A percentile compares a stretch with the other conserved stretches of the same genome.
phyloP scores from a whole-genome alignment of 2,329 filamentous ascomycete species.

The Ascochyta pisi region DNA sequence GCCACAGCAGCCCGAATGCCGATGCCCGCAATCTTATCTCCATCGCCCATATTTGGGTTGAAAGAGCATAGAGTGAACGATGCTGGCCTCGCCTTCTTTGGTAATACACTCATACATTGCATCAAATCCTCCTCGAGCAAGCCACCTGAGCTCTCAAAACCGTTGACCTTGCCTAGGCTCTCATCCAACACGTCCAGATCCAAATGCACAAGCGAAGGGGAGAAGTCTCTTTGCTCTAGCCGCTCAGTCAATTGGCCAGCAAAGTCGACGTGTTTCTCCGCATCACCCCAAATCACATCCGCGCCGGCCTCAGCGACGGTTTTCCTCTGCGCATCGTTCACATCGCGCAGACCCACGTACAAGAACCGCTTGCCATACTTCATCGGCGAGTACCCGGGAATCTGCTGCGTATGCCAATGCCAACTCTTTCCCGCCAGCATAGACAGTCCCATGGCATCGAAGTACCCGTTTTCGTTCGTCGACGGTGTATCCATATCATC shows the following conservation, averaged over 20 bases:
- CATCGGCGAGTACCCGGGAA: slow-evolving; percentile 36
- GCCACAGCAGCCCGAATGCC: background rate
- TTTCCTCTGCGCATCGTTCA: slow-evolving; percentile 36
- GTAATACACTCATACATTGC: slow-evolving; percentile 18
- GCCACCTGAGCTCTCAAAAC: slow-evolving; percentile 46
- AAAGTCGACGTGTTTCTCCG: slow-evolving; percentile 10
- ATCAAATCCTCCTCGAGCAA: slow-evolving; percentile 28
- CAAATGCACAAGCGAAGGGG: slow-evolving; percentile 42
- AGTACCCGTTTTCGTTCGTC: slow-evolving; percentile 47
- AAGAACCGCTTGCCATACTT: slow-evolving; percentile 12
- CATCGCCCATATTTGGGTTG: slow-evolving; percentile 20
- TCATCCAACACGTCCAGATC: slow-evolving; percentile 49
- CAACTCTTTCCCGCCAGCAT: slow-evolving; percentile 49
- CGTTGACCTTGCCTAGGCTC: slow-evolving; percentile 46
- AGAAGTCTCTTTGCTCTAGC: slow-evolving; percentile 5
- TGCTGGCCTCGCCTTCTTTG: slow-evolving; percentile 11
- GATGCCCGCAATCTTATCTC: slow-evolving; percentile 22
- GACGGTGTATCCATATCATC: slow-evolving; percentile 51
- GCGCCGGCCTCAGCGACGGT: slow-evolving; percentile 41
- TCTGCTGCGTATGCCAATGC: slow-evolving; percentile 39
- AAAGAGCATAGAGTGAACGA: slow-evolving; percentile 25
- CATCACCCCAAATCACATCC: slow-evolving; percentile 19
- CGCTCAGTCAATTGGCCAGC: slow-evolving; percentile 1
- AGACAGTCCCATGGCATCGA: slow-evolving; percentile 48
- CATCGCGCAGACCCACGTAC: slow-evolving; percentile 38